Percentiles rank a stretch among this genome's conserved stretches.
These are phyloP conservation scores for Mucor racemosus DNA, from an alignment of 371 early-diverging fungal genomes.

Conservation along the genomic window DNA sequence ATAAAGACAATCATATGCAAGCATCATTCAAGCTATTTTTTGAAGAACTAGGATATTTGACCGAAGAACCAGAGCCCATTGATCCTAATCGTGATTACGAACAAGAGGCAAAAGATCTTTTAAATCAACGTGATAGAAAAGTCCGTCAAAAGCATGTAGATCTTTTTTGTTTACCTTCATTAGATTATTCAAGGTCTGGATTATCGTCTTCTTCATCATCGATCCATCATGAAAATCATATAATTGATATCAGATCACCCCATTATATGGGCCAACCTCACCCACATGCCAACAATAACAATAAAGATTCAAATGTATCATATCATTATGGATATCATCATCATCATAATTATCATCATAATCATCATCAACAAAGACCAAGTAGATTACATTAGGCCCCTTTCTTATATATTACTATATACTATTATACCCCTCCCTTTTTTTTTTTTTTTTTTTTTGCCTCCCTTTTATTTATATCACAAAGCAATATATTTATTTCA, in stretches of 20 bases:
- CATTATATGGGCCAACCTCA: conserved; percentile 32
- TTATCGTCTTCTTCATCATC: conserved; percentile 43
- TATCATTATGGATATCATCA: conserved; percentile 13
- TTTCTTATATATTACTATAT: background rate
- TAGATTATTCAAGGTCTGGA: conserved; percentile 34
- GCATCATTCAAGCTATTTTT: conserved; percentile 34
- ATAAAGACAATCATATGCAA: conserved; percentile 46
- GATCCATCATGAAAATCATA: conserved; percentile 33
- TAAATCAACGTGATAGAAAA: conserved; percentile 25
- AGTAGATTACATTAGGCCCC: conserved; percentile 10
- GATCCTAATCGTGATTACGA: conserved; percentile 40
- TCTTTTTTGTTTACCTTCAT: conserved; percentile 23
- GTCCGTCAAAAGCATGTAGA: conserved; percentile 34
- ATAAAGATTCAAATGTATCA: background rate
- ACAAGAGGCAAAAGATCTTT: conserved; percentile 25
- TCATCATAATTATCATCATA: background rate
- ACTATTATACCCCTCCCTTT: too few relatives aligned
- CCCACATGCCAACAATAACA: background rate
- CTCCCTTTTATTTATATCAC: background rate
- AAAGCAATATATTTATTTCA: background rate
- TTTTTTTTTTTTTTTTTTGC: background rate
- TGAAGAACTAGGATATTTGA: conserved; percentile 41
- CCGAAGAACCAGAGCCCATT: conserved; percentile 42
- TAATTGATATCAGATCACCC: conserved; percentile 35
- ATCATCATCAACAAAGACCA: conserved; percentile 8